A percentile compares a stretch with the other conserved stretches of the same genome.
Conservation (phyloP, 352 stramenopile species). For the Phytophthora aleatoria region DNA sequence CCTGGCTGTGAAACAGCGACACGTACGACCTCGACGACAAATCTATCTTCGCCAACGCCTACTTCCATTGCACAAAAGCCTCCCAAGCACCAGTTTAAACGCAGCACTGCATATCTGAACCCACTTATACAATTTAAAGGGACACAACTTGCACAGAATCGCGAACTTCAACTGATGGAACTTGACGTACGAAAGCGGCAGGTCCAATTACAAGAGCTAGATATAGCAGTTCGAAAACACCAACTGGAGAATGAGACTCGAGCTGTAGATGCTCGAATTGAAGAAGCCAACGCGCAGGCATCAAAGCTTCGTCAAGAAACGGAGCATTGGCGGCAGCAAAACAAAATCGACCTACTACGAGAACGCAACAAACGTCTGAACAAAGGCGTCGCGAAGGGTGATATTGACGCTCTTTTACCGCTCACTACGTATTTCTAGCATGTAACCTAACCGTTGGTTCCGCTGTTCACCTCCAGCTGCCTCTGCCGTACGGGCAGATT, state of each 20-base stretch:
- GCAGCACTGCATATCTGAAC: neutral
- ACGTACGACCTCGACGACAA: neutral
- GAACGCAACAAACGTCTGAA: conserved; percentile 16
- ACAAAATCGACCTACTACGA: conserved; percentile 11
- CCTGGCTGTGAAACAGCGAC: too few species aligned
- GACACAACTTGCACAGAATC: conserved; percentile 4
- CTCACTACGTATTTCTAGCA: conserved; percentile 14
- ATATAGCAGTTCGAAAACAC: neutral
- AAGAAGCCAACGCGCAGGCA: conserved; percentile 13
- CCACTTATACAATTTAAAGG: neutral
- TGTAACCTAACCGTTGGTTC: conserved; percentile 12
- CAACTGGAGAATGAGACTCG: conserved; percentile 11
- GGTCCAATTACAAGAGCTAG: conserved; percentile 6
- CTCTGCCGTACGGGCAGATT: conserved; percentile 4
- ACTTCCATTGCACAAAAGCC: conserved; percentile 5
- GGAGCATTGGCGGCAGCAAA: conserved; percentile 11
- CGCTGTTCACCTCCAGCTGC: conserved; percentile 8
- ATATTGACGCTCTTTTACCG: conserved; percentile 18
- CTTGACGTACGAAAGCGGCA: conserved; percentile 4
- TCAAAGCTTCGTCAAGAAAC: conserved; percentile 15
- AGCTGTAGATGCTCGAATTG: conserved; percentile 1
- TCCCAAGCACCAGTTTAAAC: neutral
- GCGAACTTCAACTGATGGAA: neutral
- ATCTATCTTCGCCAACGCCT: neutral
- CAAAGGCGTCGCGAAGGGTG: conserved; percentile 12